Evolutionary conservation across 1,139 yeast genomes (phyloP).

Genomic region (Suhomyces taliae): DNA sequence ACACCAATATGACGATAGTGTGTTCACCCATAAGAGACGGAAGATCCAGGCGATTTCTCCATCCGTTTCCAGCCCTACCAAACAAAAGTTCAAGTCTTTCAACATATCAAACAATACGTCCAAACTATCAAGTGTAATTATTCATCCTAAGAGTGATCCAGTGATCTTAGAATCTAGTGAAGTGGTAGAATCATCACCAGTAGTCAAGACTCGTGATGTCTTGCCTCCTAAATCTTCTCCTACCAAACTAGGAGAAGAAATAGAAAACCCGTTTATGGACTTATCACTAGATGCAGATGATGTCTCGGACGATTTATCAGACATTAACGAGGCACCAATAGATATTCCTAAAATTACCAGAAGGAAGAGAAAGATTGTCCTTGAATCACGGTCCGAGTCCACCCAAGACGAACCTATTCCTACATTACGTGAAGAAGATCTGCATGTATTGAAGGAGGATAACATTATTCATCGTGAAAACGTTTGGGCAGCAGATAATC

Average conservation of each 20-base stretch:
- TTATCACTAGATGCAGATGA: conserved; percentile 1
- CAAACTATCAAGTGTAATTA: conserved; percentile 4
- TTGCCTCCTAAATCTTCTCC: conserved; percentile 15
- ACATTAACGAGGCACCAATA: conserved; percentile 3
- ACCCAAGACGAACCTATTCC: background rate
- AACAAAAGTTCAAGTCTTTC: conserved; percentile 8
- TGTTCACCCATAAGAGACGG: conserved; percentile 13
- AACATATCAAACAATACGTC: conserved; percentile 6
- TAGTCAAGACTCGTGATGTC: conserved; percentile 7
- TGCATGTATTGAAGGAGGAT: conserved; percentile 18
- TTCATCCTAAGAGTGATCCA: conserved; percentile 12
- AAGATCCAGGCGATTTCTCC: conserved; percentile 5
- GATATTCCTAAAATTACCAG: conserved; percentile 5
- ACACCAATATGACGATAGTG: conserved; percentile 15
- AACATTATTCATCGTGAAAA: conserved; percentile 22
- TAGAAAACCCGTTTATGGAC: conserved; percentile 5
- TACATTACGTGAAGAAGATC: conserved; percentile 23
- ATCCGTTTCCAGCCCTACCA: conserved; percentile 4
- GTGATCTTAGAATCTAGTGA: conserved; percentile 12
- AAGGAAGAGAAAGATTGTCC: conserved; percentile 8
- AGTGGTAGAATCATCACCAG: conserved; percentile 18
- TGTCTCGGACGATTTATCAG: conserved; percentile 1
- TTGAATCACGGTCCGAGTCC: conserved; percentile 10
- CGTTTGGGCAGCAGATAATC: conserved; percentile 41
- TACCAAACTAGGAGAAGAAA: conserved; percentile 6